Conservation (phyloP, 306 rosid species). For the Corylus americana region DNA sequence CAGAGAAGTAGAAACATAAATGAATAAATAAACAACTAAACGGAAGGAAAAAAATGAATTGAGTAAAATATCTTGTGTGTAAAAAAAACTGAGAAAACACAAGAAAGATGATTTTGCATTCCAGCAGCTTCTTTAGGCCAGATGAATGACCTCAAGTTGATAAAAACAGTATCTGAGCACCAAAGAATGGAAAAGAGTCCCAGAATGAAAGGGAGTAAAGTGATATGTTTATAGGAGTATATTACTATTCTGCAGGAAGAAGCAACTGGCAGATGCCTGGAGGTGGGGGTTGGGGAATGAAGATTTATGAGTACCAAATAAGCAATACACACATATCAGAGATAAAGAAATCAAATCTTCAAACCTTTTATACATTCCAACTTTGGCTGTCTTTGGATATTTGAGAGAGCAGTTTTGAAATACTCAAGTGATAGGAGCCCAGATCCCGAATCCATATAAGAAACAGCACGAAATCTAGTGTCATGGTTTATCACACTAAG, state of each 20-base stretch:
- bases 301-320: neutral
- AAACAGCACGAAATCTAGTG: slow-evolving; percentile 72
- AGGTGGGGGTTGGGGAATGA: neutral
- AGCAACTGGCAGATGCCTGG: no score
- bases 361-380: slow-evolving; percentile 74
- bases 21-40: neutral
- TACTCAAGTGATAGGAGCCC: slow-evolving; percentile 66
- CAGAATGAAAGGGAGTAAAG: neutral
- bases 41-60: no score
- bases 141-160: neutral
- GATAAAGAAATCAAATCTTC: slow-evolving; percentile 12
- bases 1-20: neutral
- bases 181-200: neutral
- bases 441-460: slow-evolving; percentile 68
- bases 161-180: neutral
- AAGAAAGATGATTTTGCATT: neutral
- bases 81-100: neutral
- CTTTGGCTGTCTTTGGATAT: slow-evolving; percentile 75
- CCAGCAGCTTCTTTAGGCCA: neutral
- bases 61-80: neutral
- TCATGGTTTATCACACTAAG: slow-evolving; percentile 31
- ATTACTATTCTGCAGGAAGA: neutral
- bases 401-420: slow-evolving; percentile 67
- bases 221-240: neutral
- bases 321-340: neutral